phyloP scores from a whole-genome alignment of 345 rosid genomes.

The Syzygium jambos region DNA sequence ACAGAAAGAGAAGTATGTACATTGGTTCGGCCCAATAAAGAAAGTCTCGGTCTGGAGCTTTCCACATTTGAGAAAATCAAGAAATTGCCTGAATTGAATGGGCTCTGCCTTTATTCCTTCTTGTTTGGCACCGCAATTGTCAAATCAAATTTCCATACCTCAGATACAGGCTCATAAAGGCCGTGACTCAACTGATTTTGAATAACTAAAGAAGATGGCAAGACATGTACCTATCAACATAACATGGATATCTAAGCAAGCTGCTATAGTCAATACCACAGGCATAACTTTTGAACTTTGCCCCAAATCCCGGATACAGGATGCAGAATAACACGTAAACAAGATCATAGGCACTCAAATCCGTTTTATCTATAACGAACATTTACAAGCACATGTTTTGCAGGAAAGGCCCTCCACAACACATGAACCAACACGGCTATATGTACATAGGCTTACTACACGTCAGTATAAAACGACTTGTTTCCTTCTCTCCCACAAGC shows the following conservation, averaged over 20 bases:
- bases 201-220: not conserved
- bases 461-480: not conserved
- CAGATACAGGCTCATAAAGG: not conserved
- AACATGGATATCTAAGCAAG: not conserved
- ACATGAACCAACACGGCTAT: not conserved
- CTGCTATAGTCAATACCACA: not conserved
- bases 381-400: not conserved
- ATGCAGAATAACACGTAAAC: not conserved
- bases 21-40: constrained; percentile 61
- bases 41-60: constrained; percentile 60
- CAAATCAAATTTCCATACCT: not conserved
- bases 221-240: not conserved
- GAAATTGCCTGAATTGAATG: constrained; percentile 41
- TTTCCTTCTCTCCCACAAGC: not conserved
- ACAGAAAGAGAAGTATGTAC: constrained; percentile 16
- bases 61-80: constrained; percentile 57
- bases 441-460: not conserved
- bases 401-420: not conserved
- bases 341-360: not conserved
- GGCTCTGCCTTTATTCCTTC: constrained; percentile 65
- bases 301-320: not conserved
- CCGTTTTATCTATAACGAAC: not conserved
- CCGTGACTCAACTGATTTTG: not conserved
- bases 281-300: not conserved
- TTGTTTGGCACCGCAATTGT: constrained; percentile 47